Evolutionary conservation across 2,329 filamentous ascomycete species (phyloP).

Genomic region (Achaetomium macrosporum): DNA sequence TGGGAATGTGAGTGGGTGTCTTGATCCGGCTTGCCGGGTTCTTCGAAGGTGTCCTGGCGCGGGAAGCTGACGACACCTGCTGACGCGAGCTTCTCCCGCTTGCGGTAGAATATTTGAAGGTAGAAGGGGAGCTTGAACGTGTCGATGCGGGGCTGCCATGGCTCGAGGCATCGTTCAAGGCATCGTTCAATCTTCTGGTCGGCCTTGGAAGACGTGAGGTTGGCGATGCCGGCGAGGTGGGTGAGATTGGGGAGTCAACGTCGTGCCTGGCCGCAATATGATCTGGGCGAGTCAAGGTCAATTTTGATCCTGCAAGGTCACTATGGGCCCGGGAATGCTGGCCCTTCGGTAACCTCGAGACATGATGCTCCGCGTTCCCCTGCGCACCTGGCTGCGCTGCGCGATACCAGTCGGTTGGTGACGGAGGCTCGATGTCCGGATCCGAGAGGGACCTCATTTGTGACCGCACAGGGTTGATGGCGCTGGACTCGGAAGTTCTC

Average conservation of each 20-base stretch:
- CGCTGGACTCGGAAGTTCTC: constrained; percentile 66
- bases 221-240: constrained; percentile 22
- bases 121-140: constrained; percentile 51
- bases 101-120: constrained; percentile 37
- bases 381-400: constrained; percentile 28
- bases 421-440: constrained; percentile 52
- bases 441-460: constrained; percentile 53
- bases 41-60: constrained; percentile 37
- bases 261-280: constrained; percentile 6
- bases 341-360: constrained; percentile 32
- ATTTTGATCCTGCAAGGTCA: constrained; percentile 42
- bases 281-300: constrained; percentile 17
- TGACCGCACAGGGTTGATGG: constrained; percentile 44
- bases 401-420: constrained; percentile 62
- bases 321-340: constrained; percentile 51
- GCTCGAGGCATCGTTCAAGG: constrained; percentile 39
- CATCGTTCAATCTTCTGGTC: constrained; percentile 36
- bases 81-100: constrained; percentile 37
- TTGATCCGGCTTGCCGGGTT: constrained; percentile 33
- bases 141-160: constrained; percentile 47
- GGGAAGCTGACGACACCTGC: constrained; percentile 28
- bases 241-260: constrained; percentile 24
- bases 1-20: constrained; percentile 36
- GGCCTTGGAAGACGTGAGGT: constrained; percentile 36
- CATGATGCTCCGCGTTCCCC: constrained; percentile 18